Evolutionary conservation across 2,329 filamentous ascomycete species (phyloP).

Genomic region (Ceratocystis cubensis): DNA sequence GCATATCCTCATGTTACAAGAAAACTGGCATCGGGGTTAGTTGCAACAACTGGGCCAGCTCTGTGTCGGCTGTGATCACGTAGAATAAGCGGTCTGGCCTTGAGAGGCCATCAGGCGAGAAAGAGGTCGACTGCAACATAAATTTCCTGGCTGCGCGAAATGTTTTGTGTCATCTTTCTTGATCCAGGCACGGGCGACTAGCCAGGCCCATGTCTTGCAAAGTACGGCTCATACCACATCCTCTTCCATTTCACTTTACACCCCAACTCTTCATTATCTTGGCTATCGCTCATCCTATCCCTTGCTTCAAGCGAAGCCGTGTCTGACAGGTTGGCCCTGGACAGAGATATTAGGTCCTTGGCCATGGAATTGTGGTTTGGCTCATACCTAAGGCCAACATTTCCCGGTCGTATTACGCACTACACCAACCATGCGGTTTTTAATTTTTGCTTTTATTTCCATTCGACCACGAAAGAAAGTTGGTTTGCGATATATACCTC

Average conservation of each 20-base stretch:
- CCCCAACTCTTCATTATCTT: not conserved
- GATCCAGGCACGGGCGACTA: not conserved
- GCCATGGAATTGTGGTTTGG: not conserved
- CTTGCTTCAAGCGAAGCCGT: slow-evolving; percentile 2
- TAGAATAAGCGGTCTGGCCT: too few species aligned
- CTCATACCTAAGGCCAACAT: not conserved
- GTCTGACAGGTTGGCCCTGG: not conserved
- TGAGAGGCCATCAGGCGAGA: not conserved
- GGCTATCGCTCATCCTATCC: not conserved
- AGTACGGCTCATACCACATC: too few species aligned
- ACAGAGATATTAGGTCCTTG: not conserved
- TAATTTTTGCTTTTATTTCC: too few species aligned
- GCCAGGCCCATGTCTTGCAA: not conserved
- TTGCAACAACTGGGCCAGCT: too few species aligned
- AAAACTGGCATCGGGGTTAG: too few species aligned
- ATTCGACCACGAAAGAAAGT: not conserved
- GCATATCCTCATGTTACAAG: too few species aligned
- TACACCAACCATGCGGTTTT: not conserved
- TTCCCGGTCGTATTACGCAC: not conserved
- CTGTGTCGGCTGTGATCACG: too few species aligned
- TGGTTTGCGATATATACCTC: not conserved
- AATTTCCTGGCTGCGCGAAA: not conserved
- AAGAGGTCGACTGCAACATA: not conserved
- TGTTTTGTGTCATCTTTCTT: not conserved
- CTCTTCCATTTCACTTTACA: not conserved